Conservation (phyloP, 768 basidiomycete genomes). For the Phylloporus arenicola region DNA sequence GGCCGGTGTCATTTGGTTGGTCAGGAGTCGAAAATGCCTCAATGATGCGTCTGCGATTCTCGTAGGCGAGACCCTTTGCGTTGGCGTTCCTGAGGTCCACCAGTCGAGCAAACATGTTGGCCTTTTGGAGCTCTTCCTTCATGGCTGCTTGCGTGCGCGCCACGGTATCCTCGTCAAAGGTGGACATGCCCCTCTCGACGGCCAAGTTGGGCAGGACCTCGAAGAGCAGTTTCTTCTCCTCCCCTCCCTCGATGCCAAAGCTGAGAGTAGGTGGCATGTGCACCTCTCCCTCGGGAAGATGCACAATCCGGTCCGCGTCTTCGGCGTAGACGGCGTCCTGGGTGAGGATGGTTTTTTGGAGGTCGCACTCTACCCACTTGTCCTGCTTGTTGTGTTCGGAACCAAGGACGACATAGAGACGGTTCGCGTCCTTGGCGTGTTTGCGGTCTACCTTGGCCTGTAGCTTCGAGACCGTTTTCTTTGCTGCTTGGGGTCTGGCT, state of each 20-base stretch:
- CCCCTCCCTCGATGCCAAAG: constrained; percentile 54
- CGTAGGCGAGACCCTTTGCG: constrained; percentile 78
- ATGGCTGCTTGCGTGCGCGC: constrained; percentile 23
- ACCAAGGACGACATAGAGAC: constrained; percentile 72
- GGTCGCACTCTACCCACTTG: constrained; percentile 64
- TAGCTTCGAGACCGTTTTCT: constrained; percentile 41
- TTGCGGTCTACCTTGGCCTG: constrained; percentile 40
- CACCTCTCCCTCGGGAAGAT: constrained; percentile 35
- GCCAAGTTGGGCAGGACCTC: constrained; percentile 56
- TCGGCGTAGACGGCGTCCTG: constrained; percentile 39
- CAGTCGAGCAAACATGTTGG: constrained; percentile 56
- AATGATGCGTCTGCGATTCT: constrained; percentile 79
- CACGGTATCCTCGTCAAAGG: constrained; percentile 15
- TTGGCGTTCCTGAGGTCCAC: constrained; percentile 87
- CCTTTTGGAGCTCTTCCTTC: constrained; percentile 40
- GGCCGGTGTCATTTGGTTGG: constrained; percentile 70
- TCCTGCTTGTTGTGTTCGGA: constrained; percentile 56
- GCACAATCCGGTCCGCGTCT: constrained; percentile 21
- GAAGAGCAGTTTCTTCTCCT: constrained; percentile 62
- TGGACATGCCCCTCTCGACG: constrained; percentile 26
- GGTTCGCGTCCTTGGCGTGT: constrained; percentile 34
- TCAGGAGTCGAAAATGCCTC: constrained; percentile 67
- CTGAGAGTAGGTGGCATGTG: constrained; percentile 49
- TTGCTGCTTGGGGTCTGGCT: constrained; percentile 33
- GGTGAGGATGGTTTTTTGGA: constrained; percentile 59